These are phyloP conservation scores for Diaporthe sp. DNA, from an alignment of 2,329 filamentous ascomycete species.

Conservation along the genomic window DNA sequence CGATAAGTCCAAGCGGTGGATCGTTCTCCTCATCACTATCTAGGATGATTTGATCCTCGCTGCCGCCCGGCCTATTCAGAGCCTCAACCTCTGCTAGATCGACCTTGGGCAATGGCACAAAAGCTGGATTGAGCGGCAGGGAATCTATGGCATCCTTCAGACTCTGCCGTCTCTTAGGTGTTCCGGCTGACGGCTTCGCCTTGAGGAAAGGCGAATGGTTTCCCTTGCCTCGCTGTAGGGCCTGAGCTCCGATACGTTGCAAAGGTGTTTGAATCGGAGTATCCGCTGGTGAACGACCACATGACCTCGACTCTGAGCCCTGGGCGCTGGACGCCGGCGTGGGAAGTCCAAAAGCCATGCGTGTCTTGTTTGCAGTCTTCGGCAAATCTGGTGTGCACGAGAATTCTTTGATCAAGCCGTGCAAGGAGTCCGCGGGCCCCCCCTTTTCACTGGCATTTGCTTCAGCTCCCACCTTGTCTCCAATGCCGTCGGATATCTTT, in stretches of 20 bases:
- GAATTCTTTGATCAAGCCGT: constrained; percentile 46
- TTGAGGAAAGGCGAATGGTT: constrained; percentile 47
- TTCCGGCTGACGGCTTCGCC: constrained; percentile 44
- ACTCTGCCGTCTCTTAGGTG: constrained; percentile 44
- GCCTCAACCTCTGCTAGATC: constrained; percentile 67
- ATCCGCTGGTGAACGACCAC: constrained; percentile 22
- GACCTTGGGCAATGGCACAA: constrained; percentile 68
- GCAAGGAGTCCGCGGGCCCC: constrained; percentile 45
- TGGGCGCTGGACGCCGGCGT: constrained; percentile 53
- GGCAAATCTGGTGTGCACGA: constrained; percentile 44
- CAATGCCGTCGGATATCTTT: constrained; percentile 35
- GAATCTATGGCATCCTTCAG: constrained; percentile 50
- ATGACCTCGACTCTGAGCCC: constrained; percentile 38
- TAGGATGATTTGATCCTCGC: constrained; percentile 70
- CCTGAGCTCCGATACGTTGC: constrained; percentile 66
- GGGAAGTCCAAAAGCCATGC: constrained; percentile 57
- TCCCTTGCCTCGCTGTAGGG: constrained; percentile 52
- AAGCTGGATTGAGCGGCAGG: constrained; percentile 65
- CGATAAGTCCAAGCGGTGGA: constrained; percentile 22
- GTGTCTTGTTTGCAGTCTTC: constrained; percentile 45
- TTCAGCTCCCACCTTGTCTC: not conserved
- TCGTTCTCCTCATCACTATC: constrained; percentile 66
- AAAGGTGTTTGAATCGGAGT: constrained; percentile 60
- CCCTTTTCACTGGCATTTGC: not conserved
- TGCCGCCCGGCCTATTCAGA: constrained; percentile 63